These are phyloP conservation scores for Globisporangium mamillatum DNA, from an alignment of 352 stramenopile genomes.

Conservation along the genomic window DNA sequence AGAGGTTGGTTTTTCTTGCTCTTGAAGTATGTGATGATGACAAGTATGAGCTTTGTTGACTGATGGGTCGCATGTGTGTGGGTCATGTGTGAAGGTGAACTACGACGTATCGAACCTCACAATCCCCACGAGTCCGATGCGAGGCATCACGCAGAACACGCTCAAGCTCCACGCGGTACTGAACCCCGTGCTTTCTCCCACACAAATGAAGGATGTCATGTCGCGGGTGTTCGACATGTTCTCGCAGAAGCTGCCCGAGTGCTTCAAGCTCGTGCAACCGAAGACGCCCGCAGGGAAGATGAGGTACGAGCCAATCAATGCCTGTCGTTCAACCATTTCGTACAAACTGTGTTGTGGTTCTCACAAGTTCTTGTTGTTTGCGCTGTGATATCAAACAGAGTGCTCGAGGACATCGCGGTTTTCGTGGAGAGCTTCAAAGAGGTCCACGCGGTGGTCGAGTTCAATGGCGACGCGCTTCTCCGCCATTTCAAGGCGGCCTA, in stretches of 20 bases:
- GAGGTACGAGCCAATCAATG: constrained; percentile 34
- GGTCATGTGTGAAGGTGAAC: constrained; percentile 30
- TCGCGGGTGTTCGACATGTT: constrained; percentile 89
- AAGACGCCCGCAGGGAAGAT: constrained; percentile 69
- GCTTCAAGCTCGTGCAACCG: constrained; percentile 84
- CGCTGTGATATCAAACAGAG: constrained; percentile 25
- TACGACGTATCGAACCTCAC: constrained; percentile 60
- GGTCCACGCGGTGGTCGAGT: constrained; percentile 59
- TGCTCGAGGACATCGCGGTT: constrained; percentile 67
- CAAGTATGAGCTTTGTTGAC: neutral
- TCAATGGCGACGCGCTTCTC: constrained; percentile 59
- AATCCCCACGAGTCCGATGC: constrained; percentile 82
- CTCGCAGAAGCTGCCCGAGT: constrained; percentile 84
- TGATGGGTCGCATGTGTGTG: neutral
- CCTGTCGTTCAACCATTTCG: neutral
- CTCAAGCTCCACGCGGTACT: constrained; percentile 95
- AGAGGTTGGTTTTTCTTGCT: constrained; percentile 20
- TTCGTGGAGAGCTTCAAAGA: constrained; percentile 78
- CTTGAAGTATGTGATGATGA: neutral
- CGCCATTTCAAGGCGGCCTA: constrained; percentile 64
- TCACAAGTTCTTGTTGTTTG: neutral
- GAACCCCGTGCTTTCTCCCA: constrained; percentile 87
- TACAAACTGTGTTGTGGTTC: too few species aligned
- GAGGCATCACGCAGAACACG: constrained; percentile 93
- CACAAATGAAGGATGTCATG: constrained; percentile 96